A percentile compares a stretch with the other conserved stretches of the same genome.
Evolutionary conservation across 495 filamentous ascomycete genomes (phyloP).

Genomic region (Podospora pseudocomata): DNA sequence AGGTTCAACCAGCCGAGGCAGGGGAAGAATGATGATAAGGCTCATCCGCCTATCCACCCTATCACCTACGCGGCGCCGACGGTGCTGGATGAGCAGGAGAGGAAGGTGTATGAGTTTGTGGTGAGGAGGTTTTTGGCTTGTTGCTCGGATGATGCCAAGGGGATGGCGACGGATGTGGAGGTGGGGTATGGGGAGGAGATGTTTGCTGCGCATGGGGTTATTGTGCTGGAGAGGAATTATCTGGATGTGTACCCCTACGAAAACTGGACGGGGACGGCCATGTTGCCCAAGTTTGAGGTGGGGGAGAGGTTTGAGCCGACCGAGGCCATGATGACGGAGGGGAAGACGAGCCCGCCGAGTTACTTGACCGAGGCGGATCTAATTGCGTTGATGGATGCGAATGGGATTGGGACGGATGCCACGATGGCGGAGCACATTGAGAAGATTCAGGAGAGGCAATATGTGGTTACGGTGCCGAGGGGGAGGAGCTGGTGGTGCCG

Average conservation of each 20-base stretch:
- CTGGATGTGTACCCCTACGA: slow-evolving; percentile 95
- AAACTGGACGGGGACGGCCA: slow-evolving; percentile 83
- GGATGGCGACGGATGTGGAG: slow-evolving; percentile 76
- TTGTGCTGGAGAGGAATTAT: slow-evolving; percentile 88
- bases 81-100: slow-evolving; percentile 63
- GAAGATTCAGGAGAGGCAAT: slow-evolving; percentile 86
- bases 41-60: slow-evolving; percentile 95
- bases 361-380: slow-evolving; percentile 94
- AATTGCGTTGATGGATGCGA: slow-evolving; percentile 97
- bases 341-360: slow-evolving; percentile 75
- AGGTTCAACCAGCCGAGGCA: slow-evolving; percentile 72
- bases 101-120: slow-evolving; percentile 87
- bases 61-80: slow-evolving; percentile 68
- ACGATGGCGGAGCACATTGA: slow-evolving; percentile 99
- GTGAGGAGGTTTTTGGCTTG: slow-evolving; percentile 93
- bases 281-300: slow-evolving; percentile 71
- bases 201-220: slow-evolving; percentile 75
- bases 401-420: slow-evolving; percentile 96
- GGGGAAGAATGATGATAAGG: slow-evolving; percentile 88
- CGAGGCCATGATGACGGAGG: slow-evolving; percentile 83
- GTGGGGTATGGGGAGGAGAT: slow-evolving; percentile 78
- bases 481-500: slow-evolving; percentile 29
- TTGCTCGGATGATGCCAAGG: slow-evolving; percentile 91
- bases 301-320: slow-evolving; percentile 83
- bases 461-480: slow-evolving; percentile 65